Evolutionary conservation across 169 alveolate genomes (phyloP).

Genomic region (Plasmodium relictum): DNA sequence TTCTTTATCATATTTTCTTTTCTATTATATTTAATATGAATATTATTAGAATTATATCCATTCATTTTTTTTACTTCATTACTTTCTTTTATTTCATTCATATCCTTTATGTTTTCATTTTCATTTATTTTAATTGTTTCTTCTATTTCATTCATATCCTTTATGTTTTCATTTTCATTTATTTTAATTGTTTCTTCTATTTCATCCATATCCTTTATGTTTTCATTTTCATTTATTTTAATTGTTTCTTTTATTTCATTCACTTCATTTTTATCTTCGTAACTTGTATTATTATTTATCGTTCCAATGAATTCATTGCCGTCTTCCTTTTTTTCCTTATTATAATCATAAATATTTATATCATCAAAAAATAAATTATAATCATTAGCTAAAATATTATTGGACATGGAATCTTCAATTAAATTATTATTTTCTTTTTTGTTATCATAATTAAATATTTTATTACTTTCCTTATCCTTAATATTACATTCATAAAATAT

Average conservation of each 20-base stretch:
- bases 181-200: neutral
- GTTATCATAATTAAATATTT: neutral
- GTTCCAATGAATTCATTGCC: neutral
- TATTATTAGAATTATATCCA: no score
- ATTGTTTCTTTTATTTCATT: neutral
- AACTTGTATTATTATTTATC: neutral
- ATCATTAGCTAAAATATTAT: neutral
- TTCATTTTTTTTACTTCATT: neutral
- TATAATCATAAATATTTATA: neutral
- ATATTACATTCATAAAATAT: neutral
- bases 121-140: neutral
- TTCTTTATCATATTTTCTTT: no score
- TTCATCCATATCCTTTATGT: neutral
- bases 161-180: neutral
- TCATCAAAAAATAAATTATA: conserved; percentile 4
- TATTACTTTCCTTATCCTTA: neutral
- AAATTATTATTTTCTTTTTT: neutral
- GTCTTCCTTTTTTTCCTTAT: neutral
- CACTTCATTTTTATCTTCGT: neutral
- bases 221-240: neutral
- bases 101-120: neutral
- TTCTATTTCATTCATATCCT: neutral
- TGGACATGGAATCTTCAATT: neutral
- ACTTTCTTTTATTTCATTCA: neutral
- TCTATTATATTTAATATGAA: no score